A percentile compares a stretch with the other conserved stretches of the same genome.
Evolutionary conservation across 108 stramenopile species (phyloP).

Genomic region (Thalassiosira profunda): DNA sequence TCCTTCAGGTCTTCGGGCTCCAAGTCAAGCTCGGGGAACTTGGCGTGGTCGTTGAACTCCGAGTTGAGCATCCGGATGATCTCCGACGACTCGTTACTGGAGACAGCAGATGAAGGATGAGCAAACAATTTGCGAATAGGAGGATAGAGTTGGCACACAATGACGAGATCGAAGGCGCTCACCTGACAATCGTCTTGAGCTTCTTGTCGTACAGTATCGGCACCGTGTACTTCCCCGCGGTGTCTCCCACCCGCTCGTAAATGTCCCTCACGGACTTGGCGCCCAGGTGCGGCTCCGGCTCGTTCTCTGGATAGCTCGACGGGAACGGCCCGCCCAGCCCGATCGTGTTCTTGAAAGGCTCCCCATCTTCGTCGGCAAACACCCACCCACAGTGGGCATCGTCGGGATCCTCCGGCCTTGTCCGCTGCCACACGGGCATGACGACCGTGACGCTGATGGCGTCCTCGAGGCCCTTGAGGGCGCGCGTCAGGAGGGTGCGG

Average conservation of each 20-base stretch:
- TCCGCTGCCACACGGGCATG: slow-evolving; percentile 89
- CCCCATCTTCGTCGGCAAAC: slow-evolving; percentile 74
- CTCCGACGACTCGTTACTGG: slow-evolving; percentile 97
- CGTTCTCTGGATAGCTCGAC: slow-evolving; percentile 67
- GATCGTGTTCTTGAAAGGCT: slow-evolving; percentile 66
- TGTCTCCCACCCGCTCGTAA: slow-evolving; percentile 82
- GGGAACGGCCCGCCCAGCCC: slow-evolving; percentile 84
- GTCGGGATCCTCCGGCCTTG: slow-evolving; percentile 70
- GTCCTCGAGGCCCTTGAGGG: slow-evolving; percentile 92
- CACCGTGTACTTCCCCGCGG: slow-evolving; percentile 93
- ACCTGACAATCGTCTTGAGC: slow-evolving; percentile 93
- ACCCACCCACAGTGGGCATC: slow-evolving; percentile 96
- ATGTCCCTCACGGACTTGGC: slow-evolving; percentile 79
- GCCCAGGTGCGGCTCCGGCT: slow-evolving; percentile 72
- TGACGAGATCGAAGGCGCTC: too few species aligned
- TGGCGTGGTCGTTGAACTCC: slow-evolving; percentile 85
- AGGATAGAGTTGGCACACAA: too few species aligned
- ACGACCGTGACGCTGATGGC: slow-evolving; percentile 85
- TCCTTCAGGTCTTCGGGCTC: slow-evolving; percentile 83
- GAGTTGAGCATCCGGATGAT: slow-evolving; percentile 98
- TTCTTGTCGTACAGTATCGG: slow-evolving; percentile 98
- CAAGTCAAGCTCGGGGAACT: slow-evolving; percentile 83
- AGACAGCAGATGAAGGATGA: too few species aligned
- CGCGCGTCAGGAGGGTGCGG: slow-evolving; percentile 82
- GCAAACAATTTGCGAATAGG: too few species aligned